A percentile compares a stretch with the other conserved stretches of the same genome.
phyloP scores from a whole-genome alignment of 176 grass and related monocot species.

The Oryza coarctata region DNA sequence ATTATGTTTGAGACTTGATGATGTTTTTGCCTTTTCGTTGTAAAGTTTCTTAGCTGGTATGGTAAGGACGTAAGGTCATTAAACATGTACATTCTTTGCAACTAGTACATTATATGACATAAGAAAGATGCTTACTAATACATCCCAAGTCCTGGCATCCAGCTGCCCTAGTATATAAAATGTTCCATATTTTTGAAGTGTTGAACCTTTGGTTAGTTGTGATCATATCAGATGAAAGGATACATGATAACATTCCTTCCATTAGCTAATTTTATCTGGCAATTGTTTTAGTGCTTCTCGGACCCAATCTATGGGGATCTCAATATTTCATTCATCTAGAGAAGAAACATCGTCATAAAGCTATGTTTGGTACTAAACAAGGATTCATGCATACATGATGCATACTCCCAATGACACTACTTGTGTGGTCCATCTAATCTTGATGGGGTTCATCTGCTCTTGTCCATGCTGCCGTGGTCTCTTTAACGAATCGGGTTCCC shows the following conservation, averaged over 20 bases:
- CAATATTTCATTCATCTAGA: not conserved
- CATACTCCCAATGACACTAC: slow-evolving; percentile 8
- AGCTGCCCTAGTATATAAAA: not conserved
- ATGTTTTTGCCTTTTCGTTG: not conserved
- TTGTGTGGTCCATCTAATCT: slow-evolving; percentile 26
- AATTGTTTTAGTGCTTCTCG: not conserved
- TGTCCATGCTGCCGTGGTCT: slow-evolving; percentile 8
- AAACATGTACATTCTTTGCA: not conserved
- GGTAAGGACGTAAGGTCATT: not conserved
- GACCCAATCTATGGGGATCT: not conserved
- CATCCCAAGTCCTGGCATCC: not conserved
- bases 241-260: not conserved
- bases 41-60: not conserved
- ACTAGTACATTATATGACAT: not conserved
- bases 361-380: not conserved
- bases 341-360: not conserved
- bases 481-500: slow-evolving; percentile 15
- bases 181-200: not conserved
- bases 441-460: slow-evolving; percentile 29
- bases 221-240: not conserved
- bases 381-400: not conserved
- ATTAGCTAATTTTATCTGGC: not conserved
- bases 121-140: not conserved
- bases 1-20: not conserved
- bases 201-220: not conserved